Evolutionary conservation across 306 rosid species (phyloP).

Genomic region (Quercus berberidifolia): DNA sequence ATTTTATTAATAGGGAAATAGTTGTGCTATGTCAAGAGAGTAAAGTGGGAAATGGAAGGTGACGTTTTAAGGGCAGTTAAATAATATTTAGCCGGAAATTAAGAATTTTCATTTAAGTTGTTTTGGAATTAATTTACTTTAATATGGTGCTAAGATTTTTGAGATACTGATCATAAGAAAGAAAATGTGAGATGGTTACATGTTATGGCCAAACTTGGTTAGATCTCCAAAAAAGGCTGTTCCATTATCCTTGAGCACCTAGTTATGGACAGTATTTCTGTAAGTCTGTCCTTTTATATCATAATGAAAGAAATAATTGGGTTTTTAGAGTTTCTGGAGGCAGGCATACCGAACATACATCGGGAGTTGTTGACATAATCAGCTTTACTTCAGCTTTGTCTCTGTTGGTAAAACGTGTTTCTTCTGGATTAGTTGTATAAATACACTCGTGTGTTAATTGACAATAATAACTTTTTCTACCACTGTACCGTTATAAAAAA

Average conservation of each 20-base stretch:
- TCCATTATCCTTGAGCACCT: not conserved
- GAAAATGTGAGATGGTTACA: not conserved
- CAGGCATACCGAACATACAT: not conserved
- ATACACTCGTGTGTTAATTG: not conserved
- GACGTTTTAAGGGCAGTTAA: not conserved
- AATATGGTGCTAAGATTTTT: not conserved
- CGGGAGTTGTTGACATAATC: not conserved
- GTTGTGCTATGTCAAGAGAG: too few species aligned
- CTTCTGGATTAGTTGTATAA: not conserved
- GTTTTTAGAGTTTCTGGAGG: not conserved
- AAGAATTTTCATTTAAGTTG: not conserved
- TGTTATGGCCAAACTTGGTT: not conserved
- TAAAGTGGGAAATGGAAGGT: too few species aligned
- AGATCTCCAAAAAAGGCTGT: not conserved
- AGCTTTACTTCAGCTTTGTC: not conserved
- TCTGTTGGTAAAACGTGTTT: not conserved
- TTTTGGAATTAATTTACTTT: not conserved
- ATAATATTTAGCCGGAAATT: not conserved
- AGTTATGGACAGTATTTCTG: not conserved
- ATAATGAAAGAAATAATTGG: not conserved
- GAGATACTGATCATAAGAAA: not conserved
- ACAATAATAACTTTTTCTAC: not conserved
- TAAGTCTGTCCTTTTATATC: not conserved
- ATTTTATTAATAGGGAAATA: too few species aligned
- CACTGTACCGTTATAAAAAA: too few species aligned